phyloP scores from a whole-genome alignment of 2,329 filamentous ascomycete species.

The Pseudocercospora cruenta region DNA sequence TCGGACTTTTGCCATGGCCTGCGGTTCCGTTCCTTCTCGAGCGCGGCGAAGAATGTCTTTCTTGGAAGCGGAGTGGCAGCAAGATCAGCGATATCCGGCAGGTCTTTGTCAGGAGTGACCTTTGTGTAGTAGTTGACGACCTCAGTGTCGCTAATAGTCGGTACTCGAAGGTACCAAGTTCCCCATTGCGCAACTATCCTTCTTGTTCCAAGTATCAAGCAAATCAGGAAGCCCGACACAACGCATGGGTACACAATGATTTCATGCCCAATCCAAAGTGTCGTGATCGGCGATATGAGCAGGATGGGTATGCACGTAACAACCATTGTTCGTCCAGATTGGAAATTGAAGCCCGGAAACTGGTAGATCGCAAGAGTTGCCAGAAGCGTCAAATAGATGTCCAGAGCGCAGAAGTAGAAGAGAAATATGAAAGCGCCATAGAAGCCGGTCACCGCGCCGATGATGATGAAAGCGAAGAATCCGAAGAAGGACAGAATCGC shows the following conservation, averaged over 20 bases:
- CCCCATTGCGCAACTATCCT: conserved; percentile 61
- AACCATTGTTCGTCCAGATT: conserved; percentile 56
- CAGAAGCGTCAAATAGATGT: conserved; percentile 62
- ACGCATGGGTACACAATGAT: conserved; percentile 53
- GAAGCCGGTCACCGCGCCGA: conserved; percentile 50
- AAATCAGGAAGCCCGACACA: conserved; percentile 56
- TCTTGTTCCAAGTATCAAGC: conserved; percentile 59
- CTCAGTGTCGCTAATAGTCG: conserved; percentile 54
- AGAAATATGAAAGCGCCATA: conserved; percentile 60
- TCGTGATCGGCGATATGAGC: conserved; percentile 12
- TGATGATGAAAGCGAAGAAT: conserved; percentile 46
- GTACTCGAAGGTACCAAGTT: conserved; percentile 59
- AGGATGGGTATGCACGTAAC: conserved; percentile 10
- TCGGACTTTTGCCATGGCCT: conserved; percentile 48
- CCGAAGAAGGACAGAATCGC: conserved; percentile 58
- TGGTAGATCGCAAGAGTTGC: conserved; percentile 52
- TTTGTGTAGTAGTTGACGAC: conserved; percentile 54
- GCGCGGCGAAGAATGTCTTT: conserved; percentile 50
- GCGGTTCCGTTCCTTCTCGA: conserved; percentile 50
- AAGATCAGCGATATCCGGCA: conserved; percentile 52
- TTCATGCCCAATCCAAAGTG: conserved; percentile 51
- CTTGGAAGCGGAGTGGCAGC: conserved; percentile 54
- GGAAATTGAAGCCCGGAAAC: conserved; percentile 58
- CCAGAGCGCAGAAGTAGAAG: conserved; percentile 61
- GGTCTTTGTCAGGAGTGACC: conserved; percentile 41